Evolutionary conservation across 2,329 filamentous ascomycete species (phyloP), one percentile per base, ranked within the genome.

Genomic region (Penicillium expansum): DNA sequence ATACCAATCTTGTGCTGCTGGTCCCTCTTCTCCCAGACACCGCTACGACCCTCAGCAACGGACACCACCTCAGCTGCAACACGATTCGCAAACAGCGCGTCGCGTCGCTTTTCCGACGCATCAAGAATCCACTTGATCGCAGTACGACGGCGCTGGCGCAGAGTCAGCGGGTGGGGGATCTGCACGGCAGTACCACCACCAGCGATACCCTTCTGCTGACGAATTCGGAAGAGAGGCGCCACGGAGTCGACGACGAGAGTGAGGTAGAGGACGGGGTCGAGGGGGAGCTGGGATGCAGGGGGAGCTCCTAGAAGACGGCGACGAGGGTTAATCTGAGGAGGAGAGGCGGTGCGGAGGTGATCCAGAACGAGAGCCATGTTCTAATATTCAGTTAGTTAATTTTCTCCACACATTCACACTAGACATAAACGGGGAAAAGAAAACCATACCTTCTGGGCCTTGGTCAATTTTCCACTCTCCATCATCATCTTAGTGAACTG

Each of bases 401-500:
- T 24, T 27, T 13, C n/a, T 48, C 42, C 42, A 22, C n/a, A n/a
- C 10, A 29, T 14, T 24, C 3, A 35, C 18, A 33, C 44, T 5
- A 37, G n/a, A n/a, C 16, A n/a, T 52, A 13, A 18, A 24, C 16
- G 2, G 5, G 5, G 22, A 51, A 37, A 41, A 11, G 20, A 20
- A 13, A 29, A 16, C 48, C 67, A 44, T 82, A 96, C 92, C 79
- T 87, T 86, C 75, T 99, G 91, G n/a, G 94, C 94, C 73, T 85
- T 83, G 70, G 88, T 89, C 72, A 96, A 85, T 80, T 97, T 95
- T 66, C 94, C 94, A 75, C 97, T 85, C 67, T 82, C 81, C 93
- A 97, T 99, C 62, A 99, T 77, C 65, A 96, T 81, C 72, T 92
- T 92, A 18, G 92, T 96, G 67, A 97, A 82, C 78, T 97, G 94